Base-by-base conservation (phyloP, 257 asterid genomes). In the Verbascum thapsus region DNA sequence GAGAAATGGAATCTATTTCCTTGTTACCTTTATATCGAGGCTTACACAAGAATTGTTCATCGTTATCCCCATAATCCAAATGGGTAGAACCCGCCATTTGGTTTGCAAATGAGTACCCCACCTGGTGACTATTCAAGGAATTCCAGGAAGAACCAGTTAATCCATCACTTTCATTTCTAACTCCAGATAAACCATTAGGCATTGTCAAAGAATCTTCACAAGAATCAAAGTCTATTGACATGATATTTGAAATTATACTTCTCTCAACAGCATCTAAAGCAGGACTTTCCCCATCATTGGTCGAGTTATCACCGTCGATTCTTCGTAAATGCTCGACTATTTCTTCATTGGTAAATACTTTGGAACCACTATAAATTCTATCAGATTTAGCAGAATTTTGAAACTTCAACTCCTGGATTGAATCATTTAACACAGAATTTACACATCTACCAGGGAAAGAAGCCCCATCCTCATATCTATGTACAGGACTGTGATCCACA, bases 301-400 rank as follows among this genome's bases (percentile, higher is more conserved):
- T 71, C 69, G 66, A 65, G 59, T 74, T 74, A 48, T 70, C 87
- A 70, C 74, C 87, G 69, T 72, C 86, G 67, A 88, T 80, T 77
- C 99, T 85, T 47, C 96, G 86, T 54, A 92, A 74, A 79, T 89
- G 96, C 78, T 92, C 95, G 43, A 89, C 95, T 77, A 92, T 85
- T 78, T 92, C 99, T 80, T 92, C 97, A 76, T 85, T 87, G 69
- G 97, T 89, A 81, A 89, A 89, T 45, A 94, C 85, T 74, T 78
- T 83, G 69, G 96, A 87, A 82, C 81, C 74, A 71, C 89, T 83
- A 71, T 88, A 83, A 32, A 89, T 76, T 69, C 87, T 83, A 79
- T 87, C 96, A 41, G 96, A 80, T 72, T 88, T 91, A 60, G 90
- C 85, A 68, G 91, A 77, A 66, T 60, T 81, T 72, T 76, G 99